Evolutionary conservation across 768 basidiomycete genomes (phyloP).

Genomic region (Suillus hirtellus): DNA sequence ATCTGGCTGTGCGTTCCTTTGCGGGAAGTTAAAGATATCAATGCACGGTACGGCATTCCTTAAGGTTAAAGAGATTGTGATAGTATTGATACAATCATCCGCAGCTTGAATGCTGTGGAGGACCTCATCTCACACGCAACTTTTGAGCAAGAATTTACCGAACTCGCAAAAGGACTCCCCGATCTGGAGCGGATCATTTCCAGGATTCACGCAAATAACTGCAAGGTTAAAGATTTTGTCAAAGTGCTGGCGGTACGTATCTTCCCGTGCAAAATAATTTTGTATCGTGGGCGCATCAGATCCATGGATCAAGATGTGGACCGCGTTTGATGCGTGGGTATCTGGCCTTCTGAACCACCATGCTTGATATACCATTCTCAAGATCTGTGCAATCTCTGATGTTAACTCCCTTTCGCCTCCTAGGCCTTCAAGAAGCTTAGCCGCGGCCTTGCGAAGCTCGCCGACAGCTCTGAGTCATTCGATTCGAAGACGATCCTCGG

Average conservation of each 20-base stretch:
- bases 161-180: conserved; percentile 78
- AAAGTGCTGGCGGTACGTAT: conserved; percentile 71
- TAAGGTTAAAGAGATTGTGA: conserved; percentile 9
- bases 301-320: background rate
- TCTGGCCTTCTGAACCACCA: background rate
- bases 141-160: conserved; percentile 75
- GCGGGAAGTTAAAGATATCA: conserved; percentile 79
- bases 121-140: conserved; percentile 81
- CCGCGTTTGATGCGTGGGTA: background rate
- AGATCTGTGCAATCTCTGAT: conserved; percentile 10
- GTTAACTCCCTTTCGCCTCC: background rate
- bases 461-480: conserved; percentile 69
- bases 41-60: conserved; percentile 63
- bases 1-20: conserved; percentile 96
- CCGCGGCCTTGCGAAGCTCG: conserved; percentile 61
- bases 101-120: conserved; percentile 90
- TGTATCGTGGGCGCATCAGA: background rate
- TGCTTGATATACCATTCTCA: background rate
- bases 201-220: conserved; percentile 91
- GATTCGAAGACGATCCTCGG: conserved; percentile 74
- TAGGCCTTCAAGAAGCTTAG: conserved; percentile 79
- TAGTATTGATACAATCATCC: conserved; percentile 18
- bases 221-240: conserved; percentile 84
- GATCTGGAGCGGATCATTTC: conserved; percentile 94
- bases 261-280: conserved; percentile 1